Evolutionary conservation across 1,284 basidiomycete species (phyloP), one percentile per base, ranked within the genome.

Genomic region (Volvariella volvacea): DNA sequence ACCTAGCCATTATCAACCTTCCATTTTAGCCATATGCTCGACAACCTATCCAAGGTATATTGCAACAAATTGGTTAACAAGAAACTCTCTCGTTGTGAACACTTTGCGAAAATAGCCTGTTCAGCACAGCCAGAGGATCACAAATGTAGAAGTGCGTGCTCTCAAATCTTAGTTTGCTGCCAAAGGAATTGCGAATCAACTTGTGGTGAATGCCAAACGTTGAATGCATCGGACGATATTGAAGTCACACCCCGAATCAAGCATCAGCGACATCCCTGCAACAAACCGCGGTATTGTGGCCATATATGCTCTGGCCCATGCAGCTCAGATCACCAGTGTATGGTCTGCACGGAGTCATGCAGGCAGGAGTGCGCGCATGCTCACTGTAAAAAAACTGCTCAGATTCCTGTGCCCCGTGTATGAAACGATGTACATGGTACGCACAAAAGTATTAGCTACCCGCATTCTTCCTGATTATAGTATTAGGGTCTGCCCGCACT

Each of bases 341-440:
- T 52, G 0, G 52, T 49, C 2, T 87, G 83, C 58, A 61, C 52
- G 17, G 45, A 61, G n/a, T 47, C 53, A 3, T 87, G 83, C 52
- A 67, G 77, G 20, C 82, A 84, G 50, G 57, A 57, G 8, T 87
- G 83, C 54, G 34, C 54, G 9, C 82, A 85, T 54, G 62, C 70
- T 1, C 56, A 55, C 6, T 86, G 80, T 56, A 60, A 53, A 3
- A 52, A 60, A 49, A 56, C 17, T 88, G 86, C 53, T 74, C 68
- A 7, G 61, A 57, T 0, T 70, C 73, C 0, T 88, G 86, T 54
- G 68, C 75, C 0, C 80, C 81, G 0, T 88, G 86, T 56, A 70
- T 76, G 52, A 72, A 80, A 49, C 60, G 67, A 0, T 86, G 83
- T 51, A 64, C 63, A 3, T 86, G 83, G 80, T 71, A 48, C n/a